A percentile compares a stretch with the other conserved stretches of the same genome.
These are phyloP conservation scores for Cladophialophora chaetospira DNA, from an alignment of 2,329 filamentous ascomycete genomes.

Conservation along the genomic window DNA sequence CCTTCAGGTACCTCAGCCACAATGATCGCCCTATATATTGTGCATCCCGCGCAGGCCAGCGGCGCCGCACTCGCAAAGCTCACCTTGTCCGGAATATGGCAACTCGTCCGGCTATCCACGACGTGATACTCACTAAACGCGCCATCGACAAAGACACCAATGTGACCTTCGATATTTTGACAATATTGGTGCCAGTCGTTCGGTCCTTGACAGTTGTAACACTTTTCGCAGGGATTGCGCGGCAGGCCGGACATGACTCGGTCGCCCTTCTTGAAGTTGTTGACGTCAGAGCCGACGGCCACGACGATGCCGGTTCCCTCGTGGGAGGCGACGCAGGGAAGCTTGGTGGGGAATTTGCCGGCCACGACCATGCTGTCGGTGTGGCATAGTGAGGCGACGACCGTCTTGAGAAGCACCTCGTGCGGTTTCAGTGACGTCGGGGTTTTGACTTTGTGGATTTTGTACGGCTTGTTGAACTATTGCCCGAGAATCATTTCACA, in stretches of 20 bases:
- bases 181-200: constrained; percentile 59
- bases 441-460: constrained; percentile 52
- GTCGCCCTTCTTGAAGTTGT: constrained; percentile 52
- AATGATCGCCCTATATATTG: constrained; percentile 52
- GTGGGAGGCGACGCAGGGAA: constrained; percentile 59
- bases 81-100: constrained; percentile 52
- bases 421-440: constrained; percentile 50
- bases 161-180: constrained; percentile 44
- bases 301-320: constrained; percentile 61
- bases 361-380: constrained; percentile 60
- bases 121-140: constrained; percentile 60
- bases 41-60: constrained; percentile 59
- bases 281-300: constrained; percentile 46
- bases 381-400: constrained; percentile 64
- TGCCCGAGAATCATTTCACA: background rate
- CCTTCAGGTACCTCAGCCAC: constrained; percentile 42
- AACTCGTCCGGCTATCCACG: constrained; percentile 52
- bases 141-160: constrained; percentile 55
- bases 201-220: constrained; percentile 52
- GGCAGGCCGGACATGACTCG: constrained; percentile 60
- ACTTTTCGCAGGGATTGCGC: constrained; percentile 56
- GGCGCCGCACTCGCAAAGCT: constrained; percentile 57
- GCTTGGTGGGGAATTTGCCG: constrained; percentile 51
- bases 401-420: constrained; percentile 63
- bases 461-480: constrained; percentile 55